Evolutionary conservation across 202 grass and related monocot genomes (phyloP).

Genomic region (Schoenoplectus tabernaemontani): DNA sequence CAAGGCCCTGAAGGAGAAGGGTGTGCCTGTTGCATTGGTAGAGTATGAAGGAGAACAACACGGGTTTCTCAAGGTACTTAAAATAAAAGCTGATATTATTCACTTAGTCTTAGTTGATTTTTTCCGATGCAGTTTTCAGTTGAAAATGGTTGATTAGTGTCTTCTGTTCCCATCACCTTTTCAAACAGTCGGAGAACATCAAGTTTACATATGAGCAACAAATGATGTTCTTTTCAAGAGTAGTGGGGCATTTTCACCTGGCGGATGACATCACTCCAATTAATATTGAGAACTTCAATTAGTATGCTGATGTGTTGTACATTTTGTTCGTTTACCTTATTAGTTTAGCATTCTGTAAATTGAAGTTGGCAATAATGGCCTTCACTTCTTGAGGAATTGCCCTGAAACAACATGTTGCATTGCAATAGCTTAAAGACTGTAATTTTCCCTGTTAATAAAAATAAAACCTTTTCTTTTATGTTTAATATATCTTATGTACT

Average conservation of each 20-base stretch:
- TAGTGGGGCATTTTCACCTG: slow-evolving; percentile 51
- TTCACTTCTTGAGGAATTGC: not conserved
- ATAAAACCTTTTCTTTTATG: not conserved
- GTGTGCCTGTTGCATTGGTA: slow-evolving; percentile 75
- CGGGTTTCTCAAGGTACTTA: slow-evolving; percentile 61
- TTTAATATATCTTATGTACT: not conserved
- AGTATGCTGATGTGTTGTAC: slow-evolving; percentile 13
- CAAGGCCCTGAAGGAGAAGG: slow-evolving; percentile 60
- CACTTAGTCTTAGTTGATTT: not conserved
- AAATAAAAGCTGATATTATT: not conserved
- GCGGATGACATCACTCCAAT: slow-evolving; percentile 51
- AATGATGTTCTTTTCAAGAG: slow-evolving; percentile 76
- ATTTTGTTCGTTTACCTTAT: not conserved
- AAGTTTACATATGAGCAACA: slow-evolving; percentile 86
- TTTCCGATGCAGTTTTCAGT: not conserved
- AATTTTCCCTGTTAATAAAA: not conserved
- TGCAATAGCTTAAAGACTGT: not conserved
- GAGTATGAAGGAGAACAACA: slow-evolving; percentile 96
- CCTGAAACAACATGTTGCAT: not conserved
- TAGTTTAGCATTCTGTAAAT: not conserved
- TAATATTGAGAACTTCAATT: slow-evolving; percentile 72
- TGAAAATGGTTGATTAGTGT: not conserved
- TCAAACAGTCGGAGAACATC: slow-evolving; percentile 76
- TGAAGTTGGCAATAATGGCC: not conserved
- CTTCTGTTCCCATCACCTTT: slow-evolving; percentile 16